Conservation (phyloP, 805 yeast species). For the Pichia californica region DNA sequence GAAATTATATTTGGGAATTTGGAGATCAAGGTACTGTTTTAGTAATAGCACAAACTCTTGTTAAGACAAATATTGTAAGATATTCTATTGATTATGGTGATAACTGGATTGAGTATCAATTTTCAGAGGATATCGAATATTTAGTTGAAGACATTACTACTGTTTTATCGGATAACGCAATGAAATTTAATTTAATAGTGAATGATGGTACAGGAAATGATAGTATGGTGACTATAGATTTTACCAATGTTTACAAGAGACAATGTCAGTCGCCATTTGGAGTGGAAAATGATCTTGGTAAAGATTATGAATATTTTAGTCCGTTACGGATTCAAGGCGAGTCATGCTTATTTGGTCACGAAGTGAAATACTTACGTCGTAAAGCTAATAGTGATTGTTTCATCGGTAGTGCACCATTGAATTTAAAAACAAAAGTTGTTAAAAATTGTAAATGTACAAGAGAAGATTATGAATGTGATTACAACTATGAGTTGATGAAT, state of each 20-base stretch:
- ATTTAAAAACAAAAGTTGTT: conserved; percentile 47
- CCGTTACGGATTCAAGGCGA: conserved; percentile 50
- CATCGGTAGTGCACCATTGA: conserved; percentile 57
- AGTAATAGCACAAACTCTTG: conserved; percentile 56
- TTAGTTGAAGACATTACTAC: conserved; percentile 70
- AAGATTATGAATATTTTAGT: conserved; percentile 60
- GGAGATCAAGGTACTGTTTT: conserved; percentile 94
- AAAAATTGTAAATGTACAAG: conserved; percentile 80
- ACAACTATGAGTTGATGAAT: conserved; percentile 57
- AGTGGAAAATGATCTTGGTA: conserved; percentile 12
- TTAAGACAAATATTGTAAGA: conserved; percentile 47
- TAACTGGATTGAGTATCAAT: conserved; percentile 63
- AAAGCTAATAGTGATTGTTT: conserved; percentile 57
- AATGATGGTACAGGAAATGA: conserved; percentile 30
- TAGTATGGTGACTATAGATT: conserved; percentile 48
- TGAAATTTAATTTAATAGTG: conserved; percentile 66
- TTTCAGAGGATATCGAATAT: conserved; percentile 44
- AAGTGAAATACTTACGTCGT: conserved; percentile 52
- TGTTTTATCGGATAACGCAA: conserved; percentile 81
- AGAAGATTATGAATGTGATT: conserved; percentile 90
- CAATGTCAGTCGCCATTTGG: conserved; percentile 49
- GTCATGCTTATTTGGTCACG: conserved; percentile 68
- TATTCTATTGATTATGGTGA: conserved; percentile 78
- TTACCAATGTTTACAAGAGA: conserved; percentile 41
- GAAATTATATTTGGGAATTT: conserved; percentile 85